Percentiles rank a stretch among this genome's conserved stretches.
These are phyloP conservation scores for Aciculosporium take DNA, from an alignment of 2,329 filamentous ascomycete species.

Conservation along the genomic window DNA sequence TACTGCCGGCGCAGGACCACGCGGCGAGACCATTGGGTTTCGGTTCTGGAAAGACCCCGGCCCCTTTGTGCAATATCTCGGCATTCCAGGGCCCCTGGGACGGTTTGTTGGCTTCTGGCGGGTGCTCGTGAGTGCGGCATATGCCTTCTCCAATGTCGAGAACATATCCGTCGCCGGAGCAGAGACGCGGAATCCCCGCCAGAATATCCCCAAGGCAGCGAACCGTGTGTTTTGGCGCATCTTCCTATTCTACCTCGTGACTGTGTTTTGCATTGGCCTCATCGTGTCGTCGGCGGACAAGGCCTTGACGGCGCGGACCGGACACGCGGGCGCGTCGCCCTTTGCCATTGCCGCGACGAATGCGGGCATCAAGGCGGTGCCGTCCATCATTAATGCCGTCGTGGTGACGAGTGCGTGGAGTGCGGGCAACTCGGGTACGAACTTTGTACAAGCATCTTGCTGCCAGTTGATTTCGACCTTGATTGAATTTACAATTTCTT, in stretches of 20 bases:
- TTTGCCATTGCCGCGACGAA: slow-evolving; percentile 38
- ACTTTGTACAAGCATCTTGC: not conserved
- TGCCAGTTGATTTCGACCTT: too few species aligned
- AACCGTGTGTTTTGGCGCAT: slow-evolving; percentile 44
- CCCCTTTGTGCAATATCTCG: slow-evolving; percentile 31
- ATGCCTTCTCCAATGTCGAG: slow-evolving; percentile 38
- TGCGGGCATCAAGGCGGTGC: slow-evolving; percentile 34
- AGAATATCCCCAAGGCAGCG: slow-evolving; percentile 33
- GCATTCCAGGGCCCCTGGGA: slow-evolving; percentile 34
- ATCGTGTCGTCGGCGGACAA: slow-evolving; percentile 29
- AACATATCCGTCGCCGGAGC: slow-evolving; percentile 31
- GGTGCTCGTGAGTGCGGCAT: slow-evolving; percentile 19
- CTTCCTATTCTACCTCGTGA: slow-evolving; percentile 36
- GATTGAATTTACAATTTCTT: too few species aligned
- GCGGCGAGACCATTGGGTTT: slow-evolving; percentile 44
- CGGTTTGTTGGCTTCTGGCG: slow-evolving; percentile 34
- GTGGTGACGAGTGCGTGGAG: slow-evolving; percentile 16
- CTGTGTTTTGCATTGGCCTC: slow-evolving; percentile 37
- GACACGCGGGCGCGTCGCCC: slow-evolving; percentile 30
- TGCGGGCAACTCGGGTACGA: slow-evolving; percentile 9
- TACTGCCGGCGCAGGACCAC: slow-evolving; percentile 6
- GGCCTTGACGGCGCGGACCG: slow-evolving; percentile 11
- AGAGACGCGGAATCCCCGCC: slow-evolving; percentile 33
- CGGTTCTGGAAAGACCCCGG: slow-evolving; percentile 45
- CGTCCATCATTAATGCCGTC: slow-evolving; percentile 39